These are phyloP conservation scores for Phytomonas sp. DNA, from an alignment of 208 protist genomes.

Conservation along the genomic window DNA sequence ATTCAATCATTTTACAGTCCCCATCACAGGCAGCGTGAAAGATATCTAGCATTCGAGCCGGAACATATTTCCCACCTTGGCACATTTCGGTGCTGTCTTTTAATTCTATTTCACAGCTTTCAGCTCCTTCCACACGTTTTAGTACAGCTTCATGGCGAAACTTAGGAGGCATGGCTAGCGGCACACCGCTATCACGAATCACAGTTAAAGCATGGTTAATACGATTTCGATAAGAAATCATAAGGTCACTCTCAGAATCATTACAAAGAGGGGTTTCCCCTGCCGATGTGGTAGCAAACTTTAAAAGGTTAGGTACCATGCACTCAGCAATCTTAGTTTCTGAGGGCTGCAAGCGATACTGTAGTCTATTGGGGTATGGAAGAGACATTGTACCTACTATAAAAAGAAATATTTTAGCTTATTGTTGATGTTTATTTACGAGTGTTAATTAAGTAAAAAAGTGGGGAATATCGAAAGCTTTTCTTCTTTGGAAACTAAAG, in stretches of 20 bases:
- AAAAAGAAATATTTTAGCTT: conserved; percentile 1
- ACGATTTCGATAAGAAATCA: not conserved
- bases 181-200: not conserved
- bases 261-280: not conserved
- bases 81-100: not conserved
- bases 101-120: not conserved
- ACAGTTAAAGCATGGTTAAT: conserved; percentile 1
- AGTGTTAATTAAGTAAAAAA: not conserved
- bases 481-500: not conserved
- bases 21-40: conserved; percentile 76
- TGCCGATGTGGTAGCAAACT: not conserved
- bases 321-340: not conserved
- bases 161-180: not conserved
- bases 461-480: not conserved
- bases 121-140: not conserved
- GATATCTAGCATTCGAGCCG: conserved; percentile 25
- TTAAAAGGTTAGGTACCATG: not conserved
- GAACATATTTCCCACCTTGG: not conserved
- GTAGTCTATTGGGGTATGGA: conserved; percentile 1
- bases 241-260: not conserved
- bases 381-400: not conserved
- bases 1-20: conserved; percentile 32
- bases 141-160: not conserved
- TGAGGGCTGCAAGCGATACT: not conserved
- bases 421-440: not conserved